Evolutionary conservation across 1,284 basidiomycete species (phyloP).

Genomic region (Boletus albobrunnescens): DNA sequence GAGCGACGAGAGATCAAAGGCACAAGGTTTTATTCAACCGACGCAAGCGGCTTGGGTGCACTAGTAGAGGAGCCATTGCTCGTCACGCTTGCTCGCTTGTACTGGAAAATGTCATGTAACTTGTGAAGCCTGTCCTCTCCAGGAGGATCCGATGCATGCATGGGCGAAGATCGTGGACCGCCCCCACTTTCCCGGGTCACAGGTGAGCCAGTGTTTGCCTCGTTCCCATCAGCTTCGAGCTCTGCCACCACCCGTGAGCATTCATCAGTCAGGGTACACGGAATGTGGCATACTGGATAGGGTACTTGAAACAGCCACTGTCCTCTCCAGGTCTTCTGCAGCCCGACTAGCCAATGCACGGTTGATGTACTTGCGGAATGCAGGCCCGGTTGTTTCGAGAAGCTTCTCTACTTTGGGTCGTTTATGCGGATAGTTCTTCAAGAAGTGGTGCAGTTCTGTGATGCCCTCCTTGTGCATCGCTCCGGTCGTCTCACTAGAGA

Average conservation of each 20-base stretch:
- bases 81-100: slow-evolving; percentile 61
- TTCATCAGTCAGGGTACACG: slow-evolving; percentile 3
- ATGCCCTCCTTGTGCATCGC: slow-evolving; percentile 87
- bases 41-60: slow-evolving; percentile 14
- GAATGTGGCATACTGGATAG: slow-evolving; percentile 58
- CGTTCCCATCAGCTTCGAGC: slow-evolving; percentile 55
- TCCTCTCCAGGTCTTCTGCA: slow-evolving; percentile 78
- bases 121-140: slow-evolving; percentile 65
- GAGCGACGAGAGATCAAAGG: slow-evolving; percentile 16
- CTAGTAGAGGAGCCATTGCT: slow-evolving; percentile 56
- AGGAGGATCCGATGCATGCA: slow-evolving; percentile 33
- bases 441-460: slow-evolving; percentile 91
- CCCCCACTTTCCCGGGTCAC: slow-evolving; percentile 22
- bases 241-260: slow-evolving; percentile 39
- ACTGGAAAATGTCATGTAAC: slow-evolving; percentile 77
- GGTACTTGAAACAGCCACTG: slow-evolving; percentile 72
- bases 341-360: slow-evolving; percentile 78
- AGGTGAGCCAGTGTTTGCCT: slow-evolving; percentile 31
- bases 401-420: slow-evolving; percentile 81
- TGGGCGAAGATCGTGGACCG: slow-evolving; percentile 30
- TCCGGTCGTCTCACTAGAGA: slow-evolving; percentile 83
- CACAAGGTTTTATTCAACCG: slow-evolving; percentile 27
- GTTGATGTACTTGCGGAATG: slow-evolving; percentile 82
- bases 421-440: slow-evolving; percentile 90
- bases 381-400: slow-evolving; percentile 76